These are phyloP conservation scores for Mycena citricolor DNA, from an alignment of 1,284 basidiomycete genomes.

Conservation along the genomic window DNA sequence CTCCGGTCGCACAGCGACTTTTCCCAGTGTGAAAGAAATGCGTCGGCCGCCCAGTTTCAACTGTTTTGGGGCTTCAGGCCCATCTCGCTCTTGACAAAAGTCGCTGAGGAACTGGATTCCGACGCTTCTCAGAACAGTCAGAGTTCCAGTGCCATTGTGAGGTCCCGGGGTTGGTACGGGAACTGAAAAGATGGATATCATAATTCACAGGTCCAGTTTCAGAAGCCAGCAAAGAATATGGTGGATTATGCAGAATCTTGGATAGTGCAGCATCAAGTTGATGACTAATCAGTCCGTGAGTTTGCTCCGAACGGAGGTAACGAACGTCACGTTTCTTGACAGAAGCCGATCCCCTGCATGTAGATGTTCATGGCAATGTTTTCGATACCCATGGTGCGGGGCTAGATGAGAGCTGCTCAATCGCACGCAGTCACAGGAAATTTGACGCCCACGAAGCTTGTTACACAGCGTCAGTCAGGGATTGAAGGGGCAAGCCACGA, in stretches of 20 bases:
- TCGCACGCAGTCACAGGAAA: too few species aligned
- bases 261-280: conserved; percentile 34
- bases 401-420: too few species aligned
- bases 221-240: conserved; percentile 36
- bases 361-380: conserved; percentile 43
- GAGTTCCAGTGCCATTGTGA: conserved; percentile 41
- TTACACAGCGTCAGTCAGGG: too few species aligned
- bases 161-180: too few species aligned
- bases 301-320: background rate
- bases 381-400: too few species aligned
- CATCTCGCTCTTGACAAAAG: conserved; percentile 38
- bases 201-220: conserved; percentile 45
- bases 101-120: conserved; percentile 46
- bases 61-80: conserved; percentile 1
- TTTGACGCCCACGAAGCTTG: too few species aligned
- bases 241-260: conserved; percentile 42
- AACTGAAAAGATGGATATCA: conserved; percentile 45
- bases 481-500: too few species aligned
- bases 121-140: conserved; percentile 49
- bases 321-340: conserved; percentile 34
- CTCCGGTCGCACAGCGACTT: conserved; percentile 30
- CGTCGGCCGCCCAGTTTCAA: conserved; percentile 32
- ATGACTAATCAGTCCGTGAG: background rate
- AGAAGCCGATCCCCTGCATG: conserved; percentile 38
- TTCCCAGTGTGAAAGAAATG: conserved; percentile 42